Base-by-base conservation (phyloP, 768 basidiomycete genomes). In the Leccinum pellstonianum region DNA sequence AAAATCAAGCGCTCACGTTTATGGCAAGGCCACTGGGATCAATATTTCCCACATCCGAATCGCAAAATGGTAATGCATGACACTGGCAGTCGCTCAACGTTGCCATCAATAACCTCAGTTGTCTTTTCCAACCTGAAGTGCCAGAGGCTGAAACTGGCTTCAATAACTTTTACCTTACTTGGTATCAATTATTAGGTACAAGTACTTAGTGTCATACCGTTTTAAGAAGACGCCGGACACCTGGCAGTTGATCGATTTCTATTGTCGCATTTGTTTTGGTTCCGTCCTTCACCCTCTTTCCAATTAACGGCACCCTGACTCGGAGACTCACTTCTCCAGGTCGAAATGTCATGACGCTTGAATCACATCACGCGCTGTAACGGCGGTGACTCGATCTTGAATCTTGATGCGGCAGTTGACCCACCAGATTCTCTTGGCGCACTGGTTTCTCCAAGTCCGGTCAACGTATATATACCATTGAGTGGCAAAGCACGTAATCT, bases 351-450 rank as follows among this genome's bases (percentile, higher is more conserved):
- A 37, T 9, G 11, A 25, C 25, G 6, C 5, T 23, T 5, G 5
- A 21, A 23, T 27, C 31, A 19, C 21, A 57, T 23, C 19, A 43
- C 21, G 19, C 43, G 43, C 31, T 27, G 12, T 59, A 35, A 38
- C 4, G 19, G 25, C 23, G 7, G 4, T 19, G 29, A 60, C 58
- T 60, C 35, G 5, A 50, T 46, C 10, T 46, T 7, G 10, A 46
- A 50, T 46, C 10, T 46, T 7, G 10, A 46, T 46, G 10, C 35
- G 35, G n/a, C 23, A 21, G 2, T 59, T 38, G 17, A 61, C 38
- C 11, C 19, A 15, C 11, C 25, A n/a, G 9, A 8, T 37, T 66
- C 14, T 56, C 64, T 63, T 58, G 65, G 65, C 66, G 56, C 38
- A 67, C 62, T 29, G 65, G 50, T 58, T 58, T 55, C 25, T 15